These are phyloP conservation scores for Talaromyces sp. DNA, from an alignment of 2,329 filamentous ascomycete genomes.

Conservation along the genomic window DNA sequence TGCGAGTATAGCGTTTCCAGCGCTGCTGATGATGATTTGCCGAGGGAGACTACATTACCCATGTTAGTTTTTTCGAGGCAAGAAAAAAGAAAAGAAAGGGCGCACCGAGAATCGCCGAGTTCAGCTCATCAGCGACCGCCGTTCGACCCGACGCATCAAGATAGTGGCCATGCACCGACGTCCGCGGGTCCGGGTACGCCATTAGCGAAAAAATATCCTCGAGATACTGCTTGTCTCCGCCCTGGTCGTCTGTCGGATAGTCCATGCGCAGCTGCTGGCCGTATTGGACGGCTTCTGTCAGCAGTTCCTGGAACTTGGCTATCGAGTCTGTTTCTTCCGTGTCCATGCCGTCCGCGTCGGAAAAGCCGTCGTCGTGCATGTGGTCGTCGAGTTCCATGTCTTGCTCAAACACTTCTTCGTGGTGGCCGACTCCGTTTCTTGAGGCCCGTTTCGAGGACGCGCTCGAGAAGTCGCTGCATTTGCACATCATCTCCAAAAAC, in stretches of 20 bases:
- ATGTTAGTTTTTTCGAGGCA: conserved; percentile 12
- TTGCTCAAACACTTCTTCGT: conserved; percentile 42
- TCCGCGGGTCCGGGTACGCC: conserved; percentile 76
- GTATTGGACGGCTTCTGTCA: conserved; percentile 69
- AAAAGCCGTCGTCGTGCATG: conserved; percentile 27
- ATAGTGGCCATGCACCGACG: conserved; percentile 71
- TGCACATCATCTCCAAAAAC: conserved; percentile 90
- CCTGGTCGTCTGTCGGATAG: conserved; percentile 65
- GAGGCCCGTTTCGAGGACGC: conserved; percentile 31
- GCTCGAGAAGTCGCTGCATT: conserved; percentile 58
- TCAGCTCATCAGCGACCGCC: conserved; percentile 84
- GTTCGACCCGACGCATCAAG: conserved; percentile 70
- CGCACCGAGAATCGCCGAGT: conserved; percentile 80
- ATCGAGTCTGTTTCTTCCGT: conserved; percentile 42
- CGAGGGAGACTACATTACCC: conserved; percentile 65
- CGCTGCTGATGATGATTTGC: conserved; percentile 81
- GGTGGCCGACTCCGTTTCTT: conserved; percentile 38
- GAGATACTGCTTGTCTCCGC: conserved; percentile 67
- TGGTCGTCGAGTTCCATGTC: conserved; percentile 58
- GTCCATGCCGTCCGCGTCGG: conserved; percentile 49
- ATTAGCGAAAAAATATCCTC: conserved; percentile 83
- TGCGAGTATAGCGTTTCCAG: conserved; percentile 82
- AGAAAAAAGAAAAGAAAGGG: not conserved
- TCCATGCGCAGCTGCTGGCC: conserved; percentile 73
- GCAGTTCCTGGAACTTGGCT: conserved; percentile 47